Evolutionary conservation across 1,284 basidiomycete species (phyloP).

Genomic region (Taiwanofungus camphoratus): DNA sequence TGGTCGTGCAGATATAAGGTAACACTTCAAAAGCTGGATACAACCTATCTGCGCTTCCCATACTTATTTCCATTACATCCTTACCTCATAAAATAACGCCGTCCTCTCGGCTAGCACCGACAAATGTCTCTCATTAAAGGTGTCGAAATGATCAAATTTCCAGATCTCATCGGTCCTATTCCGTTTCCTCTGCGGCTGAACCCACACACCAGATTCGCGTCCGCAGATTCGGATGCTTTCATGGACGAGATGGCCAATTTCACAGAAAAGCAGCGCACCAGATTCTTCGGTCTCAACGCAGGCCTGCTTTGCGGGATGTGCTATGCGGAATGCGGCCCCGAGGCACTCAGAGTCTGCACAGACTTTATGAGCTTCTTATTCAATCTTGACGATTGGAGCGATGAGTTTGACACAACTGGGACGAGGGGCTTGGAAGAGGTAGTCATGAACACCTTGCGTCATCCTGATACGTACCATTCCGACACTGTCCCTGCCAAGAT

Average conservation of each 20-base stretch:
- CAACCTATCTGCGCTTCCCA: too few relatives aligned
- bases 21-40: too few relatives aligned
- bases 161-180: slow-evolving; percentile 11
- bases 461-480: slow-evolving; percentile 16
- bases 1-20: too few relatives aligned
- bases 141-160: slow-evolving; percentile 2
- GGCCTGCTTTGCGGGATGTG: slow-evolving; percentile 24
- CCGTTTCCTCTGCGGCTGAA: slow-evolving; percentile 20
- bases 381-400: slow-evolving; percentile 28
- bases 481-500: slow-evolving; percentile 18
- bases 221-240: slow-evolving; percentile 20
- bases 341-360: slow-evolving; percentile 25
- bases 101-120: not conserved
- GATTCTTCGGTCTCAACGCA: slow-evolving; percentile 21
- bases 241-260: slow-evolving; percentile 22
- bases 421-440: slow-evolving; percentile 27
- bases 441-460: slow-evolving; percentile 29
- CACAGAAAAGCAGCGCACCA: slow-evolving; percentile 17
- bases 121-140: not conserved
- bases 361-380: slow-evolving; percentile 34
- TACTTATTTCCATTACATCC: slow-evolving; percentile 1
- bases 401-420: slow-evolving; percentile 27
- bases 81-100: not conserved
- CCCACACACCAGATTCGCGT: slow-evolving; percentile 15
- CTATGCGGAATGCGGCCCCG: slow-evolving; percentile 25